Conservation (phyloP, 176 grass and related monocot species). For the Tillandsia leiboldiana region DNA sequence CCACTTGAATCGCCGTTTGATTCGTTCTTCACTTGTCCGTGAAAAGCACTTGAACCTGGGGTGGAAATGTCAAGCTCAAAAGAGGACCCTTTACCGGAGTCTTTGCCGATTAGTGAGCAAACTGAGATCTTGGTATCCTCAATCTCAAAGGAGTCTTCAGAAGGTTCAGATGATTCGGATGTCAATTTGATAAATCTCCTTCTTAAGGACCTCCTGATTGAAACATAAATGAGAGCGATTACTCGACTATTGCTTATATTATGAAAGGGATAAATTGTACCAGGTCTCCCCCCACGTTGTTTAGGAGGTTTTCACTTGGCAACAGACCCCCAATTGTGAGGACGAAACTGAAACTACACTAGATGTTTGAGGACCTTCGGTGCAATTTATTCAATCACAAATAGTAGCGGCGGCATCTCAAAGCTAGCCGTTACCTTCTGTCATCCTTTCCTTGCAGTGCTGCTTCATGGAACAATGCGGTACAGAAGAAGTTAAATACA, state of each 20-base stretch:
- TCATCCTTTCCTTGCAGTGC: constrained; percentile 7
- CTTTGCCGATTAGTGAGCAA: neutral
- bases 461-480: constrained; percentile 5
- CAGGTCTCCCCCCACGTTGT: too few species aligned
- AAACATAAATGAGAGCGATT: neutral
- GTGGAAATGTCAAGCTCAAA: constrained; percentile 10
- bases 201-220: constrained; percentile 20
- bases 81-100: neutral
- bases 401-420: constrained; percentile 6
- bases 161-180: constrained; percentile 13
- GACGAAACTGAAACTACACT: too few species aligned
- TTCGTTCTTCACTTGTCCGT: constrained; percentile 3
- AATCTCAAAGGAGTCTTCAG: constrained; percentile 5
- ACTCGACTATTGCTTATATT: neutral
- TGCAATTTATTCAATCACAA: constrained; percentile 6
- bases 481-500: constrained; percentile 15
- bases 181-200: constrained; percentile 19
- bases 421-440: constrained; percentile 24
- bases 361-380: neutral
- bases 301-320: too few species aligned
- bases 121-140: constrained; percentile 2
- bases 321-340: too few species aligned
- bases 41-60: neutral
- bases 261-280: too few species aligned
- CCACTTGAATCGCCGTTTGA: neutral